Percentiles rank a stretch among this genome's conserved stretches.
phyloP scores from a whole-genome alignment of 202 grass and related monocot species.

The Eragrostis tef region DNA sequence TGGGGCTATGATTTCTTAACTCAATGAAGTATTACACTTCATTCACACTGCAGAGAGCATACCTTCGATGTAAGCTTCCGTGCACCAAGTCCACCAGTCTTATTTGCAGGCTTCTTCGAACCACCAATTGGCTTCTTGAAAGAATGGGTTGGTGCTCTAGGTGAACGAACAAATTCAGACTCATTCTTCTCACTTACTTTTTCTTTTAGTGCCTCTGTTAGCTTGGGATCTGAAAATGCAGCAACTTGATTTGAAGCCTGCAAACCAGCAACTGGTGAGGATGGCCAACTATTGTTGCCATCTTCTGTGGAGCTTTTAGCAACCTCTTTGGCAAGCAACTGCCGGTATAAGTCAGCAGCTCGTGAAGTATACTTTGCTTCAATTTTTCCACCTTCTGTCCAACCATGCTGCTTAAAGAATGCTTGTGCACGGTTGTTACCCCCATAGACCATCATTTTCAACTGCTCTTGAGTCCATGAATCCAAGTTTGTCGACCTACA shows the following conservation, averaged over 20 bases:
- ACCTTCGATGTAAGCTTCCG: slow-evolving; percentile 95
- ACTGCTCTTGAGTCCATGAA: slow-evolving; percentile 80
- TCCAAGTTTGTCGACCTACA: slow-evolving; percentile 91
- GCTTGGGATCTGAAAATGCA: slow-evolving; percentile 68
- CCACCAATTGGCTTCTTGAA: slow-evolving; percentile 78
- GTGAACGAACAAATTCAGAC: slow-evolving; percentile 64
- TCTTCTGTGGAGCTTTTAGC: slow-evolving; percentile 68
- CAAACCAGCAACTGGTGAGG: slow-evolving; percentile 63
- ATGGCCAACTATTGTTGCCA: slow-evolving; percentile 62
- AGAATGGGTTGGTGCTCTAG: slow-evolving; percentile 73
- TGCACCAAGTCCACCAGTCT: slow-evolving; percentile 86
- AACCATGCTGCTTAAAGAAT: slow-evolving; percentile 99
- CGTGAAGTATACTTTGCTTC: slow-evolving; percentile 99
- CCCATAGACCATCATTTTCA: slow-evolving; percentile 87
- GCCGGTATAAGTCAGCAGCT: slow-evolving; percentile 84
- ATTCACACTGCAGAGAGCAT: slow-evolving; percentile 21
- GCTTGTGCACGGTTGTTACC: slow-evolving; percentile 89
- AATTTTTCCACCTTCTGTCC: slow-evolving; percentile 91
- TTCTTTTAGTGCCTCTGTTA: slow-evolving; percentile 58
- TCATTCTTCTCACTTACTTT: slow-evolving; percentile 55
- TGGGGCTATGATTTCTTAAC: slow-evolving; percentile 2
- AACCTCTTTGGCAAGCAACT: slow-evolving; percentile 87
- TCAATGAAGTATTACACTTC: slow-evolving; percentile 15
- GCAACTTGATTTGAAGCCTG: slow-evolving; percentile 43
- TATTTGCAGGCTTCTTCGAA: slow-evolving; percentile 78